Evolutionary conservation across 2,329 filamentous ascomycete species (phyloP).

Genomic region (Septoria petroselini): DNA sequence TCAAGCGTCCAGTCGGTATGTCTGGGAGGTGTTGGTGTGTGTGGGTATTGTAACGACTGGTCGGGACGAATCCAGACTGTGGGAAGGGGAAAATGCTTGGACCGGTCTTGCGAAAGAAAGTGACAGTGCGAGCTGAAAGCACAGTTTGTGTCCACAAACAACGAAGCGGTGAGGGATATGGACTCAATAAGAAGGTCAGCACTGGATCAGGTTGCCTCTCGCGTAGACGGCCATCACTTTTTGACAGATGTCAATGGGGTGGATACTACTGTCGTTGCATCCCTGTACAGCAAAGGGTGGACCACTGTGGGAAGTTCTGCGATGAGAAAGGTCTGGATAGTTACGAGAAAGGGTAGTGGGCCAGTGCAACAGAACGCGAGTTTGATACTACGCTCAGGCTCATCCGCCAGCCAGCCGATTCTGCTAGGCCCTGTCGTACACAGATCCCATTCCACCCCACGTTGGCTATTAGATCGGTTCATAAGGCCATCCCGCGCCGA

Average conservation of each 20-base stretch:
- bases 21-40: conserved; percentile 8
- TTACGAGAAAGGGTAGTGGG: not conserved
- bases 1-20: conserved; percentile 6
- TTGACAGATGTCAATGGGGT: conserved; percentile 20
- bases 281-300: conserved; percentile 11
- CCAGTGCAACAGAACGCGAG: conserved; percentile 1
- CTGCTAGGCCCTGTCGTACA: not conserved
- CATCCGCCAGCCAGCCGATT: conserved; percentile 9
- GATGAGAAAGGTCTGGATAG: conserved; percentile 10
- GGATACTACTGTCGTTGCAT: conserved; percentile 10
- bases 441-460: conserved; percentile 2
- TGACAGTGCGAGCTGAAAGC: not conserved
- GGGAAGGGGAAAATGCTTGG: conserved; percentile 3
- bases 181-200: conserved; percentile 17
- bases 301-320: conserved; percentile 13
- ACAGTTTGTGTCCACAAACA: not conserved
- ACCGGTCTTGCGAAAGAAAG: conserved; percentile 8
- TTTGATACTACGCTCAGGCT: not conserved
- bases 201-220: conserved; percentile 11
- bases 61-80: conserved; percentile 4
- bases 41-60: conserved; percentile 16
- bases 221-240: conserved; percentile 12
- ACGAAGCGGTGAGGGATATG: conserved; percentile 12
- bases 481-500: conserved; percentile 7
- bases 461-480: too few species aligned